Evolutionary conservation across 2,329 filamentous ascomycete species (phyloP), one percentile per base, ranked within the genome.

Genomic region (Aspergillus neotritici): DNA sequence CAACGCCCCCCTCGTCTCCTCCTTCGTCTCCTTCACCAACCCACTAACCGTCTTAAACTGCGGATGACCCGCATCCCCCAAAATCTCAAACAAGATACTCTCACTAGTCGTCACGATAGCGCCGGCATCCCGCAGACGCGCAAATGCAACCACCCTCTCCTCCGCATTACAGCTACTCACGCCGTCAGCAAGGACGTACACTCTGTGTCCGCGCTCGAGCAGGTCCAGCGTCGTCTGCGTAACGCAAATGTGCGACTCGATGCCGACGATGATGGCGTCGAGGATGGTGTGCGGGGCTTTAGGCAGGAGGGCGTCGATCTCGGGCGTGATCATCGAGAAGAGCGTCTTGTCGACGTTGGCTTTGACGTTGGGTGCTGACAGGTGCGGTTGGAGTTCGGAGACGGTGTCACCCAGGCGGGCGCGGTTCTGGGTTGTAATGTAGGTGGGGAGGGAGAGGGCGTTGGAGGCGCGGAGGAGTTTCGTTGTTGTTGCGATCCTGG

Each of bases 201-300:
- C 91, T 41, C 74, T 73, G 66, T 95, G 87, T 1, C 89, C 89
- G 1, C 76, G 75, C 15, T 74, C 72, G 34, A 93, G 71, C 37
- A 94, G 71, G 70, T 96, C 91, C 33, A 96, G 75, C 12, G 87
- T 81, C 33, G 91, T 96, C 75, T 97, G 91, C 48, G 87, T 90
- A 25, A 97, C 82, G 73, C 91, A 97, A 63, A 97, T 93, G 69
- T 97, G 91, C 32, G 81, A 80, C 69, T 97, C 91, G 62, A 97
- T 95, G 31, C 91, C 91, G 12, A 95, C 84, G 50, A 97, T 80
- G 43, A 87, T 84, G 41, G 88, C 77, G 56, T 83, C 77, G 15
- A 78, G 69, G 1, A 61, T 61, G 1, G 66, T 9, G 55, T 35
- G 56, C 29, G 49, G 68, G 62, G 48, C 66, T 32, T 52, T 31